These are phyloP conservation scores for Citrus glauca DNA, from an alignment of 345 rosid species.

Conservation along the genomic window DNA sequence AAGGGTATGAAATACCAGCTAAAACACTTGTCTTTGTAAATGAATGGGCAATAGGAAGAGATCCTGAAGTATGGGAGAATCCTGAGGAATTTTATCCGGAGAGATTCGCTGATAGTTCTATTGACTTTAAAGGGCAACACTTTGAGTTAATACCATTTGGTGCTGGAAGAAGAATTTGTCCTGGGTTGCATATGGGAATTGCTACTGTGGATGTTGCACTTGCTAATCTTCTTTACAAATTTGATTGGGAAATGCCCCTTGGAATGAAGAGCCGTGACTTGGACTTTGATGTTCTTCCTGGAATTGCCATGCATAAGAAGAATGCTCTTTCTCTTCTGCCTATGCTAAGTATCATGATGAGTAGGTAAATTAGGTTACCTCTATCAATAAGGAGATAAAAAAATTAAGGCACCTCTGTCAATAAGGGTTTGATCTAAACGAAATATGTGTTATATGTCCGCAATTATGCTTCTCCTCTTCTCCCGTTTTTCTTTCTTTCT, in stretches of 20 bases:
- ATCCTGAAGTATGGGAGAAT: not conserved
- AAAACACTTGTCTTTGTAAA: not conserved
- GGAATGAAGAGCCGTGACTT: slow-evolving; percentile 8
- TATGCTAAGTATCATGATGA: not conserved
- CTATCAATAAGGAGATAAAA: not conserved
- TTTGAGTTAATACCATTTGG: slow-evolving; percentile 28
- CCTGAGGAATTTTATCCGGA: not conserved
- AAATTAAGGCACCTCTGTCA: too few species aligned
- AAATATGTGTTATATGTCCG: too few species aligned
- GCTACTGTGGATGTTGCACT: slow-evolving; percentile 17
- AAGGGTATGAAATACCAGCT: not conserved
- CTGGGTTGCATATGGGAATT: slow-evolving; percentile 12
- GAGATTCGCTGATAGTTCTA: not conserved
- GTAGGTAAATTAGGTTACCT: not conserved
- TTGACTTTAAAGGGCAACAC: slow-evolving; percentile 22
- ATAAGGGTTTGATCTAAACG: too few species aligned
- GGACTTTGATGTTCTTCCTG: slow-evolving; percentile 7
- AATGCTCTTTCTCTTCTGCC: slow-evolving; percentile 11
- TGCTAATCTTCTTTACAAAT: slow-evolving; percentile 17
- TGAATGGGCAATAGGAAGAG: slow-evolving; percentile 40
- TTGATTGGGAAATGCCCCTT: slow-evolving; percentile 20
- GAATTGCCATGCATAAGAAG: slow-evolving; percentile 17
- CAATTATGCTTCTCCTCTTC: too few species aligned
- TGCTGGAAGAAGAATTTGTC: slow-evolving; percentile 30
- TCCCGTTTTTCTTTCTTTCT: too few species aligned